Conservation (phyloP, 805 yeast species). For the Lachancea mirantina region DNA sequence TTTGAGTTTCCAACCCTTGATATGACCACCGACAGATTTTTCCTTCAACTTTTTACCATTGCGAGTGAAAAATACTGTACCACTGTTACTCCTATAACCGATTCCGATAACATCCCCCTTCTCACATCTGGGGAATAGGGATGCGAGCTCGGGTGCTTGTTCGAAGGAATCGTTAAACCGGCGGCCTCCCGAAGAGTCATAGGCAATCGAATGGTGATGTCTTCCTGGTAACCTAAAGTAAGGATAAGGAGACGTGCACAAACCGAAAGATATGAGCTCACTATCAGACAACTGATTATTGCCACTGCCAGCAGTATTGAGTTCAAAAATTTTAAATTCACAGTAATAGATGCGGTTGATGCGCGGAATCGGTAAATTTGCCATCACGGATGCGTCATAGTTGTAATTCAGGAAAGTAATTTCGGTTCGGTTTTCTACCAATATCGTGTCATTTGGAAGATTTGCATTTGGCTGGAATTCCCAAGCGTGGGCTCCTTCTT, state of each 20-base stretch:
- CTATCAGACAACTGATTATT: constrained; percentile 26
- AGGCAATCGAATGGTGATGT: constrained; percentile 76
- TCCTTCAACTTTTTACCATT: constrained; percentile 87
- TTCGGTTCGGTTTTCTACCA: constrained; percentile 60
- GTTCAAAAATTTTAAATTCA: constrained; percentile 75
- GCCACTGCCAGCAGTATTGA: constrained; percentile 46
- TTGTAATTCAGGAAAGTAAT: constrained; percentile 48
- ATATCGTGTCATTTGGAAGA: constrained; percentile 47
- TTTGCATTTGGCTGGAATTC: constrained; percentile 60
- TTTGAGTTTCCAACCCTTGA: constrained; percentile 61
- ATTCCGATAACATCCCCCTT: constrained; percentile 92
- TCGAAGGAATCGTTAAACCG: constrained; percentile 73
- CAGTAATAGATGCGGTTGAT: constrained; percentile 81
- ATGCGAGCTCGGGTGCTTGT: constrained; percentile 37
- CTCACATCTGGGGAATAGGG: constrained; percentile 51
- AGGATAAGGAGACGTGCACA: constrained; percentile 86
- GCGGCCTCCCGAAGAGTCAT: constrained; percentile 78
- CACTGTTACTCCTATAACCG: constrained; percentile 76
- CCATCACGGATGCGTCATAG: constrained; percentile 59
- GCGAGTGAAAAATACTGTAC: constrained; percentile 86
- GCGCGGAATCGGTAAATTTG: constrained; percentile 80
- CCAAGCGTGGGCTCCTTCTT: constrained; percentile 86
- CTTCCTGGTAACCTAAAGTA: constrained; percentile 90
- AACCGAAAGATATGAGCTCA: constrained; percentile 63
- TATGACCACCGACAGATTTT: constrained; percentile 72